Evolutionary conservation across 2,329 filamentous ascomycete genomes (phyloP).

Genomic region (Cytospora piceicola): DNA sequence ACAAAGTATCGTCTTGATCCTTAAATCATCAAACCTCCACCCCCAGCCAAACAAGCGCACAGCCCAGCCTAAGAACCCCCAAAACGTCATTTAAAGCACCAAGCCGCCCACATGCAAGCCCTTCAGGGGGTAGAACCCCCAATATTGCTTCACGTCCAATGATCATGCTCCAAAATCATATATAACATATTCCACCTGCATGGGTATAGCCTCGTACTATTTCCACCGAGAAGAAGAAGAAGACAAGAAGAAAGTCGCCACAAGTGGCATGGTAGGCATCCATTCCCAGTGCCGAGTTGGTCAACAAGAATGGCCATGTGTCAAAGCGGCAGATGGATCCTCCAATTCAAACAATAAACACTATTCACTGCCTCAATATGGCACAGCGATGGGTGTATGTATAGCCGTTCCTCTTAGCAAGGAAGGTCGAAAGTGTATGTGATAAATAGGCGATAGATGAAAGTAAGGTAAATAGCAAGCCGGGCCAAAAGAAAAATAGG

Average conservation of each 20-base stretch:
- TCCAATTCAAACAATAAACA: conserved; percentile 30
- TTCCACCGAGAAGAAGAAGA: conserved; percentile 17
- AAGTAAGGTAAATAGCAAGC: conserved; percentile 23
- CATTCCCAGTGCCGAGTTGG: conserved; percentile 8
- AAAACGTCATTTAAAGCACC: not conserved
- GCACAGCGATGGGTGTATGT: conserved; percentile 22
- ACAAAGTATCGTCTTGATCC: conserved; percentile 4
- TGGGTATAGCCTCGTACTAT: conserved; percentile 23
- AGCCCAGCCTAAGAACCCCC: conserved; percentile 6
- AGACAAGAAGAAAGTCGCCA: conserved; percentile 5
- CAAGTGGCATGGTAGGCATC: conserved; percentile 13
- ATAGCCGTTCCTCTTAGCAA: conserved; percentile 15
- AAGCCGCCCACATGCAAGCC: not conserved
- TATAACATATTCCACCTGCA: conserved; percentile 18
- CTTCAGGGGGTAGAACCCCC: not conserved
- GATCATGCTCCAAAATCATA: conserved; percentile 22
- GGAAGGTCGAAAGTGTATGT: conserved; percentile 17
- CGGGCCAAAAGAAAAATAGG: conserved; percentile 20
- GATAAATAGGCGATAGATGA: conserved; percentile 19
- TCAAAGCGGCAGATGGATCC: conserved; percentile 5
- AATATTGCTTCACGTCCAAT: not conserved
- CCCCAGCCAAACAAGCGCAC: not conserved
- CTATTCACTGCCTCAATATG: conserved; percentile 18
- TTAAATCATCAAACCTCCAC: conserved; percentile 8
- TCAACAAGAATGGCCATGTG: not conserved